Conservation (phyloP, 192 early-diverging fungal species). For the Rhizoclosmatium globosum region DNA sequence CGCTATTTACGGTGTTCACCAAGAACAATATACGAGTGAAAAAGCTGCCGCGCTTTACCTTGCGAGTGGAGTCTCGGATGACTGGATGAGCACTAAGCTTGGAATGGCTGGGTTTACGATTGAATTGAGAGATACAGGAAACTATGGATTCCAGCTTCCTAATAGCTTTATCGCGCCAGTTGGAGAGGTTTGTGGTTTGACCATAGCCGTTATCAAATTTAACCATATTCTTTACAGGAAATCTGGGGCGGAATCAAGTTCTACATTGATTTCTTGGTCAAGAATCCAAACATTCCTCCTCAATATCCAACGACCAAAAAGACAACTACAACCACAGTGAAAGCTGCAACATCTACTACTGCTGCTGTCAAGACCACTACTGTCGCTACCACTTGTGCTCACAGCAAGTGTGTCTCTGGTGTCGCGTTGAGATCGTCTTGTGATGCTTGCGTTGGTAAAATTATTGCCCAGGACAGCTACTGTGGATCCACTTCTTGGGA, state of each 20-base stretch:
- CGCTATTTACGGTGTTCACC: slow-evolving; percentile 6
- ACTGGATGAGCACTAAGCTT: slow-evolving; percentile 27
- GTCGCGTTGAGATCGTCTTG: too few species aligned
- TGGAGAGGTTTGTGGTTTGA: slow-evolving; percentile 27
- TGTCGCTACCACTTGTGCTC: not conserved
- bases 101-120: slow-evolving; percentile 40
- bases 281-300: slow-evolving; percentile 21
- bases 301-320: slow-evolving; percentile 1
- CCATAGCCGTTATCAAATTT: not conserved
- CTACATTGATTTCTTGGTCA: slow-evolving; percentile 15
- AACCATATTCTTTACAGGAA: not conserved
- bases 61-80: slow-evolving; percentile 34
- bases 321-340: not conserved
- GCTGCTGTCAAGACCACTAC: not conserved
- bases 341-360: not conserved
- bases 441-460: too few species aligned
- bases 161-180: slow-evolving; percentile 37
- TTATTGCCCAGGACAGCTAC: too few species aligned
- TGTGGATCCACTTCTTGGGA: too few species aligned
- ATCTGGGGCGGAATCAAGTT: slow-evolving; percentile 21
- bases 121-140: slow-evolving; percentile 41
- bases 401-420: too few species aligned
- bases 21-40: slow-evolving; percentile 19
- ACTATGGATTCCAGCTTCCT: slow-evolving; percentile 39
- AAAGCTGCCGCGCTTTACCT: slow-evolving; percentile 28